Evolutionary conservation across 129 eudicot genomes (phyloP).

Genomic region (Heracleum sosnowskyi): DNA sequence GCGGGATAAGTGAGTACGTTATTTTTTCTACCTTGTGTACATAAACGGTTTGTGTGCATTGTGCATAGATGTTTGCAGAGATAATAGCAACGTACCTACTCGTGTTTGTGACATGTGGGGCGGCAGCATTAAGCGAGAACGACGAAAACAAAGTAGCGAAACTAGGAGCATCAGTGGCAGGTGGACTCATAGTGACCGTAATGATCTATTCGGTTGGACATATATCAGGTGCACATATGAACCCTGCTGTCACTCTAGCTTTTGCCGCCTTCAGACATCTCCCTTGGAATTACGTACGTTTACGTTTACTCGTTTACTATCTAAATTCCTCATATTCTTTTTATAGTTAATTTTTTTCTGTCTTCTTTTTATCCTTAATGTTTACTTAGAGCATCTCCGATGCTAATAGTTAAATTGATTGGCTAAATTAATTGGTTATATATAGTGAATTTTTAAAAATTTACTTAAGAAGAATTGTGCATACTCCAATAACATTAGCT

Average conservation of each 20-base stretch:
- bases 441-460: no score
- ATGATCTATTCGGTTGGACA: slow-evolving; percentile 96
- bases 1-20: no score
- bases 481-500: no score
- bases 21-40: no score
- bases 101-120: slow-evolving; percentile 82
- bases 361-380: not conserved
- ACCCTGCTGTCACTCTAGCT: slow-evolving; percentile 92
- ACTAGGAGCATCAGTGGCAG: slow-evolving; percentile 71
- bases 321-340: no score
- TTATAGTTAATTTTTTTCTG: no score
- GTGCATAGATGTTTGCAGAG: slow-evolving; percentile 58
- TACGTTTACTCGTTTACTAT: no score
- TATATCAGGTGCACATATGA: slow-evolving; percentile 91
- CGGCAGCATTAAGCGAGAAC: slow-evolving; percentile 38
- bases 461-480: no score
- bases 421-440: no score
- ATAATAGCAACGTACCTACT: slow-evolving; percentile 60
- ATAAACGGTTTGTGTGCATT: not conserved
- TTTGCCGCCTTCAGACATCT: slow-evolving; percentile 63
- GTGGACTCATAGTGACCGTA: slow-evolving; percentile 78
- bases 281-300: slow-evolving; percentile 58
- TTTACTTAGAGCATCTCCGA: not conserved
- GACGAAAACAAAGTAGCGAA: slow-evolving; percentile 47
- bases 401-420: no score